A percentile compares a stretch with the other conserved stretches of the same genome.
These are phyloP conservation scores for Amanita polypyramis DNA, from an alignment of 768 basidiomycete species.

Conservation along the genomic window DNA sequence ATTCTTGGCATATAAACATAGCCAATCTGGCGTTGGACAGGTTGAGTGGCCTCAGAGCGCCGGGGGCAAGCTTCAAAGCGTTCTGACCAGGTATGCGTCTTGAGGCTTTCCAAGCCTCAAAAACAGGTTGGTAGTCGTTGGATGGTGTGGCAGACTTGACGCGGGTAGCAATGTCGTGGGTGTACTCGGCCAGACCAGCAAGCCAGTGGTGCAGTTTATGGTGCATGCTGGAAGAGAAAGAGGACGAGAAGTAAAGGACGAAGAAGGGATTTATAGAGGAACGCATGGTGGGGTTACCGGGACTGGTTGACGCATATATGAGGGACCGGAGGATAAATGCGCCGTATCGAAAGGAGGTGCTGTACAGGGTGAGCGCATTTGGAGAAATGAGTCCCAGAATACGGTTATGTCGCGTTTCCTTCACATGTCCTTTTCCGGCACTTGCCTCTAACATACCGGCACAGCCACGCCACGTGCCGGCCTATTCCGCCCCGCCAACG, in stretches of 20 bases:
- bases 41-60: conserved; percentile 58
- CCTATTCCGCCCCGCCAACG: background rate
- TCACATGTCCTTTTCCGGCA: conserved; percentile 26
- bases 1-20: conserved; percentile 38
- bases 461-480: background rate
- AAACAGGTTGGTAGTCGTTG: conserved; percentile 18
- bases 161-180: conserved; percentile 1
- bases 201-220: conserved; percentile 24
- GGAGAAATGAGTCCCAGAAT: conserved; percentile 32
- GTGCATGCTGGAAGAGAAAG: conserved; percentile 28
- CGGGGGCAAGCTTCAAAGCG: conserved; percentile 44
- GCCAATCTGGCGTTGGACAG: conserved; percentile 48
- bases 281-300: conserved; percentile 13
- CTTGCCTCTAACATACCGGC: conserved; percentile 12
- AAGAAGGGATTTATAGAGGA: conserved; percentile 19
- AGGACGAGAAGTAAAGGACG: conserved; percentile 22
- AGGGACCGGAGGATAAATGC: conserved; percentile 35
- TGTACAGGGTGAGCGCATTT: conserved; percentile 34
- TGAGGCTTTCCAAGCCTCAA: conserved; percentile 52
- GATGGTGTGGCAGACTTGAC: conserved; percentile 15
- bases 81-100: conserved; percentile 37
- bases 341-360: conserved; percentile 25
- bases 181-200: conserved; percentile 12
- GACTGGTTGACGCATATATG: conserved; percentile 30
- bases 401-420: conserved; percentile 18